Evolutionary conservation across 176 grass and related monocot species (phyloP).

Genomic region (Canna indica): DNA sequence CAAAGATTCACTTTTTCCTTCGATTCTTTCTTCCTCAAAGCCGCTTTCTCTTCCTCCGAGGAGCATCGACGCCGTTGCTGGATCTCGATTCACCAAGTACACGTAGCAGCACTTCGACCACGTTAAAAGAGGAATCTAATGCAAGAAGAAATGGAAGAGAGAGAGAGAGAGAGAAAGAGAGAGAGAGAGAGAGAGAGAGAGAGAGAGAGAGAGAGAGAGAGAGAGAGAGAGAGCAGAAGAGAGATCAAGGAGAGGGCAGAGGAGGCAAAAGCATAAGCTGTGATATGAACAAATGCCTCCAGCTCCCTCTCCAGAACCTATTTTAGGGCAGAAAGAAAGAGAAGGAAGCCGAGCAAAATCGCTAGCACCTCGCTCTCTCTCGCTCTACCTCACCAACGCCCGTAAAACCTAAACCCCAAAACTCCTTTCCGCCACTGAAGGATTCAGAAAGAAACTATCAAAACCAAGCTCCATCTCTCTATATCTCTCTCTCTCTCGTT

Average conservation of each 20-base stretch:
- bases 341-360: constrained; percentile 16
- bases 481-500: neutral
- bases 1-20: constrained; percentile 1
- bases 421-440: neutral
- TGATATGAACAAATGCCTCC: constrained; percentile 7
- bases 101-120: neutral
- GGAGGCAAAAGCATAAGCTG: neutral
- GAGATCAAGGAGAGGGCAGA: neutral
- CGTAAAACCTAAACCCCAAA: neutral
- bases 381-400: neutral
- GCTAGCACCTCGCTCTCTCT: constrained; percentile 15
- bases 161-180: neutral
- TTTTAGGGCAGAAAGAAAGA: constrained; percentile 22
- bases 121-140: neutral
- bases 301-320: neutral
- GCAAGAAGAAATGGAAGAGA: neutral
- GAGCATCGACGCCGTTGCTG: no score
- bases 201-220: no score
- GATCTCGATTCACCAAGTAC: no score
- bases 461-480: neutral
- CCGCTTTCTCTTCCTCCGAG: no score
- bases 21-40: neutral
- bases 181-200: no score
- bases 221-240: no score
- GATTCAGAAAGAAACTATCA: neutral